Evolutionary conservation across 1,284 basidiomycete genomes (phyloP), one percentile per base, ranked within the genome.

Genomic region (Irpex sp.): DNA sequence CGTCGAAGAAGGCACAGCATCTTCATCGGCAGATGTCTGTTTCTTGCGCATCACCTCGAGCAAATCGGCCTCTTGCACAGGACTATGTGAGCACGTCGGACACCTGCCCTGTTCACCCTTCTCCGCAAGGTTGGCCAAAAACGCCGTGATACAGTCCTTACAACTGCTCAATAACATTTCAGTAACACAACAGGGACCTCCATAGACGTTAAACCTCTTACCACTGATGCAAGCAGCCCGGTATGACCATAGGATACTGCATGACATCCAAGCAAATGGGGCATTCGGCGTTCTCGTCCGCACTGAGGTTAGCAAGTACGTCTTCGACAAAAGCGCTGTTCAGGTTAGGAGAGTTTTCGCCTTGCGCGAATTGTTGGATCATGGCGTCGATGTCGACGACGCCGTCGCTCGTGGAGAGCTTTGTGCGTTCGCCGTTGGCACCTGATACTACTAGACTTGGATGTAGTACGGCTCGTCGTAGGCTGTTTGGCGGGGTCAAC

Each of bases 381-480:
- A 57, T 58, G 36, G 23, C 65, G 16, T 63, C 48, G 48, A 65
- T 56, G 49, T 65, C 61, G 8, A 65, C 57, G 21, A n/a, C 16
- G 14, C 59, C 59, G 28, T 54, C 54, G 16, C 33, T 28, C 1
- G 59, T 58, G 8, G 59, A 58, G 21, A 53, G 57, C 4, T 55
- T 59, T n/a, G 63, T 61, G 14, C 19, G 48, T 51, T 21, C 49
- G 14, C 21, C 47, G 8, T 55, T 59, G 14, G 53, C 33, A 56
- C 60, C 37, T 7, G 81, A 79, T 0, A 86, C 74, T 9, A 94
- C 91, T 5, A 96, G 82, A 65, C 84, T 82, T 0, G 93, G 91
- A 70, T 95, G 93, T 35, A 95, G 80, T 1, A 94, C 93, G 10
- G 93, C 93, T 58, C 93, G 90, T 42, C 93, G 89, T 55, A 96